Evolutionary conservation across 805 yeast species (phyloP), one percentile per base, ranked within the genome.

Genomic region (Saccharomycopsis vini): DNA sequence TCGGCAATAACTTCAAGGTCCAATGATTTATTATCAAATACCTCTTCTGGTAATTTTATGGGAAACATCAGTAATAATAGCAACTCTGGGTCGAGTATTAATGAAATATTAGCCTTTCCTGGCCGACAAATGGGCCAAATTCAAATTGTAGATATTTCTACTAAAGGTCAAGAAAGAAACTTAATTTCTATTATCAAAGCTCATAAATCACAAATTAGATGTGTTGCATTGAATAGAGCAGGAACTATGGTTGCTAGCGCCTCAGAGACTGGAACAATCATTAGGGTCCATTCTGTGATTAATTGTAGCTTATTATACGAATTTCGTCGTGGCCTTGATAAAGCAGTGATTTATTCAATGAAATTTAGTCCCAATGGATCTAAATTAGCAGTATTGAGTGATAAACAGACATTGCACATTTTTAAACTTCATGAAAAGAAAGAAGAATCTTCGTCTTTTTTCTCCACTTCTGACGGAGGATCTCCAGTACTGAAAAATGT

Each of bases 261-360:
- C 0, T 79, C 88, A 10, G 84, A 77, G 41, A 75, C 81, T 1
- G 96, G 96, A 0, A 88, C 95, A 0, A 69, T 87, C 6, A 76
- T 87, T 16, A 62, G 95, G 41, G 68, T 86, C 2, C 87, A 81
- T 56, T 78, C 86, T 4, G 74, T 87, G 1, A 67, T 69, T 40
- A 77, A 74, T 28, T 81, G 94, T 22, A 71, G 81, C 1, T 64
- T 86, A 40, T 55, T 86, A n/a, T 81, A 73, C 56, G 96, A 87
- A 58, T 89, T 89, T 55, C 69, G 97, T 53, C 69, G 98, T 40
- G 98, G 98, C 0, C 59, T 89, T 18, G 97, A 92, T 60, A 72
- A 79, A 42, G 97, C 96, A 1, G 67, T 71, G 15, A 74, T 92
- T 5, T 83, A 82, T 33, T 81, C 92, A 5, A 79, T 92, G 81